Conservation (phyloP, 2,329 filamentous ascomycete species). For the Ophioceras dolichostomum region DNA sequence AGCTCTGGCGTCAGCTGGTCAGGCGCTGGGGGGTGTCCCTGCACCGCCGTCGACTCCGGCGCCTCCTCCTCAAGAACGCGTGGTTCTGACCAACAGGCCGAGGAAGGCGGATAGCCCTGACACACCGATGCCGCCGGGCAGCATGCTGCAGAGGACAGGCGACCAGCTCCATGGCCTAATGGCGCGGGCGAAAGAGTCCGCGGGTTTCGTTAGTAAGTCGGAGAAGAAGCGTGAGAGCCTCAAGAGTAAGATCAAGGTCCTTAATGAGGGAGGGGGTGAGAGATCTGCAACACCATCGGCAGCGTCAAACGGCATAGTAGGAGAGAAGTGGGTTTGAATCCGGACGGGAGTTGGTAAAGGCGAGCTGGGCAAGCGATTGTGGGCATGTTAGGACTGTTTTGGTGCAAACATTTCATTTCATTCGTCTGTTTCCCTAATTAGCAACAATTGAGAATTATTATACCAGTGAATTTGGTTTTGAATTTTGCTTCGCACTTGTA, state of each 20-base stretch:
- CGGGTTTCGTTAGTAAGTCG: neutral
- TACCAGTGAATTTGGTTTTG: too few relatives aligned
- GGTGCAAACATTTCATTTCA: neutral
- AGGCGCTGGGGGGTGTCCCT: neutral
- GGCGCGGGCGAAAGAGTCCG: neutral
- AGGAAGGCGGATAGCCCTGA: slow-evolving; percentile 1
- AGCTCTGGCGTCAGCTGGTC: neutral
- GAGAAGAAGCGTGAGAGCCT: slow-evolving; percentile 1
- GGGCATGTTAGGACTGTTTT: neutral
- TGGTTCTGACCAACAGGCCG: slow-evolving; percentile 1
- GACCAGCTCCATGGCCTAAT: slow-evolving; percentile 1
- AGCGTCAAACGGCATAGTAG: too few relatives aligned
- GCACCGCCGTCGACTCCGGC: neutral
- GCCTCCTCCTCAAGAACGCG: neutral
- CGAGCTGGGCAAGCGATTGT: neutral
- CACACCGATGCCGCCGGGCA: slow-evolving; percentile 3
- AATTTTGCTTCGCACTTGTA: too few relatives aligned
- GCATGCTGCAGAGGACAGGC: slow-evolving; percentile 1
- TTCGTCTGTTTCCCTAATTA: too few relatives aligned
- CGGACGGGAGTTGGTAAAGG: neutral
- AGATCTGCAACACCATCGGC: too few relatives aligned
- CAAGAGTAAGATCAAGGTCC: neutral
- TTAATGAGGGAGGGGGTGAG: neutral
- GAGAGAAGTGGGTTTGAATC: too few relatives aligned
- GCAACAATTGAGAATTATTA: too few relatives aligned